Percentiles rank a stretch among this genome's conserved stretches.
Conservation (phyloP, 768 basidiomycete genomes). For the Boletus speciosus region DNA sequence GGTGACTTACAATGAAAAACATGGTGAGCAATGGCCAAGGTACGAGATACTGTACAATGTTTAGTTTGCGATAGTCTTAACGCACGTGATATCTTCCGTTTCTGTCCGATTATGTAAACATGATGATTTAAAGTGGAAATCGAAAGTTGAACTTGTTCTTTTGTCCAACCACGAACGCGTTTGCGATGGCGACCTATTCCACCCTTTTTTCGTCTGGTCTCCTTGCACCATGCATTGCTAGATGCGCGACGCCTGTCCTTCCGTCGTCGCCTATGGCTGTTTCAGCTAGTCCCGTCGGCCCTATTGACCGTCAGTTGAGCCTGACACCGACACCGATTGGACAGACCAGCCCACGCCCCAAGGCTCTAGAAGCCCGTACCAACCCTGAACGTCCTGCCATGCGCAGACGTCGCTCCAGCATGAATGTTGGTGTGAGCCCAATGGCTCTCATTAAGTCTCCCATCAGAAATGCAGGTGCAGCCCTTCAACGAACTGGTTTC, state of each 20-base stretch:
- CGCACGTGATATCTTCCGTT: slow-evolving; percentile 11
- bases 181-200: slow-evolving; percentile 50
- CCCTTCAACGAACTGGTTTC: slow-evolving; percentile 46
- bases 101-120: slow-evolving; percentile 17
- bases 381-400: slow-evolving; percentile 39
- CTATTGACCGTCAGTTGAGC: slow-evolving; percentile 36
- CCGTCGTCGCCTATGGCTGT: slow-evolving; percentile 23
- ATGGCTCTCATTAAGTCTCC: slow-evolving; percentile 60
- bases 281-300: slow-evolving; percentile 22
- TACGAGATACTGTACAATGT: background rate
- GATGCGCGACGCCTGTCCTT: slow-evolving; percentile 23
- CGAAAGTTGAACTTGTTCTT: slow-evolving; percentile 18
- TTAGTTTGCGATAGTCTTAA: background rate
- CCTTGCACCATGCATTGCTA: slow-evolving; percentile 44
- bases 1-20: slow-evolving; percentile 67
- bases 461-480: slow-evolving; percentile 45
- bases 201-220: slow-evolving; percentile 70
- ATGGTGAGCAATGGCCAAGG: slow-evolving; percentile 29
- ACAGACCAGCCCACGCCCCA: slow-evolving; percentile 26
- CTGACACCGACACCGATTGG: slow-evolving; percentile 35
- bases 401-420: slow-evolving; percentile 60
- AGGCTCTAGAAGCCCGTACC: slow-evolving; percentile 15
- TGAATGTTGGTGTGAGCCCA: slow-evolving; percentile 52
- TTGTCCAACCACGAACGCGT: background rate
- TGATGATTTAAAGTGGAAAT: slow-evolving; percentile 9